phyloP scores from a whole-genome alignment of 176 grass and related monocot genomes.

The Aegilops umbellulata region DNA sequence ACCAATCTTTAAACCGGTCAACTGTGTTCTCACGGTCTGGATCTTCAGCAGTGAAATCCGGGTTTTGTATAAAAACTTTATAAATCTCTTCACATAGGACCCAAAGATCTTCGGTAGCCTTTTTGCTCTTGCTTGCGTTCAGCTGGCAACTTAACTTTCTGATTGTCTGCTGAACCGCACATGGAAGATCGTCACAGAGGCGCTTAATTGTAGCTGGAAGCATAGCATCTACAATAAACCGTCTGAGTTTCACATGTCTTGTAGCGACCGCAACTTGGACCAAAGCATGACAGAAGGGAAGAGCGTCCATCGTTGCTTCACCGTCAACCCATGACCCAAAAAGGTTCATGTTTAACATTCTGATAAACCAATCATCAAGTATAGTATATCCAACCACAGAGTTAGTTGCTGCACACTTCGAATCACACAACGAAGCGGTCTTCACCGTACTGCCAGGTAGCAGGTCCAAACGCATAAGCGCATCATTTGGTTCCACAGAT shows the following conservation, averaged over 20 bases:
- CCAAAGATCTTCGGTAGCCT: constrained; percentile 38
- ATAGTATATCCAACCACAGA: constrained; percentile 60
- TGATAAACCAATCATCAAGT: constrained; percentile 30
- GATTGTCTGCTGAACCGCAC: constrained; percentile 21
- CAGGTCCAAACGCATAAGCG: constrained; percentile 35
- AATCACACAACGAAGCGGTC: constrained; percentile 12
- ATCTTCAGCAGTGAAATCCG: background rate
- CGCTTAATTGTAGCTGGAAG: constrained; percentile 36
- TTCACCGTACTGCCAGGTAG: constrained; percentile 35
- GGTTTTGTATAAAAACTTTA: background rate
- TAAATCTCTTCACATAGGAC: constrained; percentile 60
- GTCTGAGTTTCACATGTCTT: constrained; percentile 41
- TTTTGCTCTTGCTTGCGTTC: constrained; percentile 31
- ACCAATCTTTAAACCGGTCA: background rate
- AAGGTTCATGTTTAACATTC: constrained; percentile 42
- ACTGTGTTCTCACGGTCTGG: background rate
- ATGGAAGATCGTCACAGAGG: constrained; percentile 2
- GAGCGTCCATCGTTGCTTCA: constrained; percentile 44
- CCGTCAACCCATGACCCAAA: constrained; percentile 62
- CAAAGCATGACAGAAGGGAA: constrained; percentile 52
- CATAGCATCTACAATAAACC: constrained; percentile 59
- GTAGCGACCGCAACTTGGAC: constrained; percentile 41
- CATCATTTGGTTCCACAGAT: constrained; percentile 37
- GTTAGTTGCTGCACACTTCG: constrained; percentile 32
- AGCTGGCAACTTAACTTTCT: constrained; percentile 30